Base-by-base conservation (phyloP, 257 asterid genomes). In the Solanum clarkiae region DNA sequence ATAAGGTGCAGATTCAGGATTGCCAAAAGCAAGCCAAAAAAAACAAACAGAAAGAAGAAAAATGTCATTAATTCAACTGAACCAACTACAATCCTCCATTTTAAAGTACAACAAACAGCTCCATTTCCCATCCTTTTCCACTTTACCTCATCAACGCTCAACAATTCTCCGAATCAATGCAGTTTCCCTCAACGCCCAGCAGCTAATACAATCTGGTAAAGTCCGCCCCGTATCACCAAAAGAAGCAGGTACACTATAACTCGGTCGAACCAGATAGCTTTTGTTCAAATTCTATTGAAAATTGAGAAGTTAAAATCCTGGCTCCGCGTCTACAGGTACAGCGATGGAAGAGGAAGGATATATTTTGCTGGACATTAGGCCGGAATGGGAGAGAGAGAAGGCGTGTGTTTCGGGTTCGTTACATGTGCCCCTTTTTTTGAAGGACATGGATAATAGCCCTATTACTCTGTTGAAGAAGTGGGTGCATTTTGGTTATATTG, bases 401-500 rank as follows among this genome's bases (percentile, higher is more conserved):
- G 99, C 99, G 63, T 92, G 92, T 40, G 98, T 96, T 18, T 65
- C 93, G 1, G 95, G 94, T 70, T 94, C 99, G 0, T 59, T 93
- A 87, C 97, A 96, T 87, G 98, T 94, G 92, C 98, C 99, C 3
- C 80, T 96, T 87, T 94, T 94, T 88, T 86, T 96, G 14, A 93
- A 93, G 87, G 99, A 96, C 56, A 88, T 84, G 93, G 99, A 94
- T 85, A 93, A 81, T 26, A 81, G 99, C 84, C 95, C 92, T 7
- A 65, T 96, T 66, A 93, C 98, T 2, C 81, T 94, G 88, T 80
- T 94, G 87, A 96, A 96, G 89, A 96, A 96, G 14, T 96, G 99
- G 99, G 99, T 94, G 13, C 99, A 96, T 90, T 93, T 94, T 77
- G 99, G 98, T 2, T 96, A 96, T 82, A 93, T 94, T 85, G 98